Evolutionary conservation across 495 filamentous ascomycete species (phyloP), one percentile per base, ranked within the genome.

Genomic region (Neurospora pannonica): DNA sequence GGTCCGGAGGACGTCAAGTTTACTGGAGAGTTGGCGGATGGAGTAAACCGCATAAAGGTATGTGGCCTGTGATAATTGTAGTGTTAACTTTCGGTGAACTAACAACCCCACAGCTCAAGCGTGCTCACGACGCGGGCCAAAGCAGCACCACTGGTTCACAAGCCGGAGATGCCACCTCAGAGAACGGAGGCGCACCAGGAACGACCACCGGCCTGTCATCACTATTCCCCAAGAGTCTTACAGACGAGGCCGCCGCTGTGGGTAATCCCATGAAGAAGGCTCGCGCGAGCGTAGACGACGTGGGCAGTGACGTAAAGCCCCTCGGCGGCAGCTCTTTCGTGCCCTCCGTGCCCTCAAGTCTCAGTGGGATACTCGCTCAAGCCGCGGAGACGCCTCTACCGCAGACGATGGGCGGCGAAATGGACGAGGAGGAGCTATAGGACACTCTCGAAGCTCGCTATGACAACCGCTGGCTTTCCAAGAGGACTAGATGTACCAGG

Each of bases 41-140:
- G 94, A 37, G 91, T 99, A 34, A 88, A 93, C 71, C 91, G 96
- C 80, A 97, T 99, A 77, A 94, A 93, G 84, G 95, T 97, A 88
- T 79, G 92, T 84, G 40, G 17, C 40, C 17, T 7, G 7, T 43
- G 17, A 7, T n/a, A 8, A n/a, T 9, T 43, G 5, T 19, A n/a
- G 2, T 19, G 40, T 8, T 2, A 9, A n/a, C 40, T 43, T n/a
- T 43, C 40, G 5, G 40, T 43, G 3, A 46, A 46, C 42, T 46
- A 71, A 82, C 75, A 37, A 34, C 24, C 42, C 7, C 76, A 75
- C 80, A 98, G 95, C 89, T 98, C 42, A 99, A 99, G 88, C 93
- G 97, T 74, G 92, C 94, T 76, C 96, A 97, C 83, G 98, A 96
- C 0, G 90, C 90, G 39, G 95, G 97, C 36, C 92, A 90, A 2